Evolutionary conservation across 768 basidiomycete genomes (phyloP), one percentile per base, ranked within the genome.

Genomic region (Agaricus subrufescens): DNA sequence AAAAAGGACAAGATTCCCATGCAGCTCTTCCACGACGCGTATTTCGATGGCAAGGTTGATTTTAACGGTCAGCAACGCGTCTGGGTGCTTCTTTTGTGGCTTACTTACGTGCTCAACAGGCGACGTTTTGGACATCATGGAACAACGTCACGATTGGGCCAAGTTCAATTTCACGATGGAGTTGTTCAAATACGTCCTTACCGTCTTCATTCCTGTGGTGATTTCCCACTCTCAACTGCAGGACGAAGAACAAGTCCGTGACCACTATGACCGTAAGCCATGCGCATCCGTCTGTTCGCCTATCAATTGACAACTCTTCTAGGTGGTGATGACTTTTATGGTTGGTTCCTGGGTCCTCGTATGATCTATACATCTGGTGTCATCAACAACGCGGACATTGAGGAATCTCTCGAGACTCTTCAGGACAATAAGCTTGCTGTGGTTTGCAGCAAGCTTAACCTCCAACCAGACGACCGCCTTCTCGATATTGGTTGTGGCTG

Each of bases 321-420:
- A 87, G 87, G 90, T 65, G 96, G 96, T 53, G 88, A 99, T 62
- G 94, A 98, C 76, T 98, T 98, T 69, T 97, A 98, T 69, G 81
- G 77, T 63, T 97, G 95, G 94, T 96, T 96, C 83, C 81, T 97
- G 43, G 94, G 94, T 9, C 89, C 91, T 4, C 89, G 92, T 58
- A 97, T 97, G 96, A 84, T 99, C 67, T 99, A 98, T 71, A 99
- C 97, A 9, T 95, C 91, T 27, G 97, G 97, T 60, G 78, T 99
- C 51, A 81, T 98, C 54, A 74, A 75, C 26, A 84, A 89, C 67
- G 73, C 88, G 57, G 81, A 82, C 61, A 73, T 76, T 42, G 77
- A 86, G 60, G 89, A 98, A 70, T 85, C 92, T 11, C 81, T 99
- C 46, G 96, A 98, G 69, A 80, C 94, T 62, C 83, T 99, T 9